A percentile compares a stretch with the other conserved stretches of the same genome.
phyloP scores from a whole-genome alignment of 1,284 basidiomycete genomes.

The Papiliotrema nemorosa region DNA sequence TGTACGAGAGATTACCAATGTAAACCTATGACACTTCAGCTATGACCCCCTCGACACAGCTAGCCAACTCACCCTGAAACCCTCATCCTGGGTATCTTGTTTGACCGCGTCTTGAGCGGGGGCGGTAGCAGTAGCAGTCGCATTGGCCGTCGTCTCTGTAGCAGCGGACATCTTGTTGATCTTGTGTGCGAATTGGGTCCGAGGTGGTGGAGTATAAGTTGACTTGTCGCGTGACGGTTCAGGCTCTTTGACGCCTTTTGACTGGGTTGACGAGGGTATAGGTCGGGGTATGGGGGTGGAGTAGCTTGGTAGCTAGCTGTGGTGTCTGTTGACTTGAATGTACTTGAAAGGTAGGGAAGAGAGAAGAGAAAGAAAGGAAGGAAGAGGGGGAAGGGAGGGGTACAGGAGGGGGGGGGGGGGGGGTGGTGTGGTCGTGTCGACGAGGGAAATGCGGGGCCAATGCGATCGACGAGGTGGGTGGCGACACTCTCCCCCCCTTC shows the following conservation, averaged over 20 bases:
- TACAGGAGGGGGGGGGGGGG: not conserved
- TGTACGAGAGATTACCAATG: conserved; percentile 47
- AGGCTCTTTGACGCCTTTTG: not conserved
- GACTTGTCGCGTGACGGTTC: not conserved
- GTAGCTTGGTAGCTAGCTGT: conserved; percentile 5
- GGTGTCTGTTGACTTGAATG: conserved; percentile 12
- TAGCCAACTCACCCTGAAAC: conserved; percentile 21
- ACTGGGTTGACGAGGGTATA: conserved; percentile 4
- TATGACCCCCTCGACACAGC: not conserved
- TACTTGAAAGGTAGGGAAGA: too few species aligned
- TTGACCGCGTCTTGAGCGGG: not conserved
- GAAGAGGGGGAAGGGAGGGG: not conserved
- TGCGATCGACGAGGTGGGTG: too few species aligned
- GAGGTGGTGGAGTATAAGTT: conserved; percentile 1
- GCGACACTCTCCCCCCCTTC: too few species aligned
- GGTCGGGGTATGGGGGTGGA: not conserved
- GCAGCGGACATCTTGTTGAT: conserved; percentile 16
- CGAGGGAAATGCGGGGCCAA: too few species aligned
- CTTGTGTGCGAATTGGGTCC: not conserved
- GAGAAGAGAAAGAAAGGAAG: conserved; percentile 7
- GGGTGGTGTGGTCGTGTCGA: too few species aligned
- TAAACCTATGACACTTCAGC: conserved; percentile 35
- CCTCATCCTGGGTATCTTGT: conserved; percentile 12
- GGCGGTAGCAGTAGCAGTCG: not conserved
- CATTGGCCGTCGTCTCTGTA: conserved; percentile 4